Percentiles rank a stretch among this genome's conserved stretches.
Evolutionary conservation across 805 yeast genomes (phyloP).

Genomic region (Debaryomyces prosopidis): DNA sequence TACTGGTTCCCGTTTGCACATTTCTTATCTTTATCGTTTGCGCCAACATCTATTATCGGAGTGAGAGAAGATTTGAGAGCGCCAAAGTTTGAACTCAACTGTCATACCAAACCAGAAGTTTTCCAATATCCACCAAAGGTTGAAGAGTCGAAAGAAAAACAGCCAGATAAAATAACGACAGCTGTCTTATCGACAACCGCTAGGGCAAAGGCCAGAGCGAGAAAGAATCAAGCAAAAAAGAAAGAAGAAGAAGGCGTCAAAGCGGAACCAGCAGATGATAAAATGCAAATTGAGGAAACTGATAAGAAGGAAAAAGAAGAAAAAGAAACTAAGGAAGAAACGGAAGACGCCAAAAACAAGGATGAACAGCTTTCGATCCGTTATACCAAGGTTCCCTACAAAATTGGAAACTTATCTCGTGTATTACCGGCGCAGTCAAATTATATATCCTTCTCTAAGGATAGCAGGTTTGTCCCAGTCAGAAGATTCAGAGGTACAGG

Average conservation of each 20-base stretch:
- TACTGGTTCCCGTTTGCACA: slow-evolving; percentile 98
- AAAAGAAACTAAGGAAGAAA: slow-evolving; percentile 28
- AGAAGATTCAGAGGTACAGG: slow-evolving; percentile 68
- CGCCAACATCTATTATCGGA: slow-evolving; percentile 90
- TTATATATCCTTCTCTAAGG: slow-evolving; percentile 74
- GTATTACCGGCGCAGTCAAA: slow-evolving; percentile 88
- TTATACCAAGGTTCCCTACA: slow-evolving; percentile 65
- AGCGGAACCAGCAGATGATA: slow-evolving; percentile 32
- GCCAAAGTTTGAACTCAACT: slow-evolving; percentile 78
- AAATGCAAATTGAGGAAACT: slow-evolving; percentile 42
- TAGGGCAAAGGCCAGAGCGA: slow-evolving; percentile 91
- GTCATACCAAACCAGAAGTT: slow-evolving; percentile 75
- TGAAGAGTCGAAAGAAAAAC: slow-evolving; percentile 76
- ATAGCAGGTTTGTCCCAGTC: slow-evolving; percentile 77
- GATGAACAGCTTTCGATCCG: slow-evolving; percentile 44
- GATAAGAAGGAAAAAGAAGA: slow-evolving; percentile 13
- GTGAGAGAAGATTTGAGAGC: slow-evolving; percentile 76
- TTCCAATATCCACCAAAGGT: slow-evolving; percentile 90
- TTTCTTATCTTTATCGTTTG: slow-evolving; percentile 85
- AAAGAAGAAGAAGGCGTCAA: slow-evolving; percentile 54
- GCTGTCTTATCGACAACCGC: slow-evolving; percentile 94
- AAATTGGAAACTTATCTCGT: slow-evolving; percentile 77
- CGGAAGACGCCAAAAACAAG: slow-evolving; percentile 23
- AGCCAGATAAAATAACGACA: slow-evolving; percentile 84
- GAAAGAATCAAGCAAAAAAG: slow-evolving; percentile 55